Evolutionary conservation across 2,329 filamentous ascomycete species (phyloP), one percentile per base, ranked within the genome.

Genomic region (Domatiomyces catenatus): DNA sequence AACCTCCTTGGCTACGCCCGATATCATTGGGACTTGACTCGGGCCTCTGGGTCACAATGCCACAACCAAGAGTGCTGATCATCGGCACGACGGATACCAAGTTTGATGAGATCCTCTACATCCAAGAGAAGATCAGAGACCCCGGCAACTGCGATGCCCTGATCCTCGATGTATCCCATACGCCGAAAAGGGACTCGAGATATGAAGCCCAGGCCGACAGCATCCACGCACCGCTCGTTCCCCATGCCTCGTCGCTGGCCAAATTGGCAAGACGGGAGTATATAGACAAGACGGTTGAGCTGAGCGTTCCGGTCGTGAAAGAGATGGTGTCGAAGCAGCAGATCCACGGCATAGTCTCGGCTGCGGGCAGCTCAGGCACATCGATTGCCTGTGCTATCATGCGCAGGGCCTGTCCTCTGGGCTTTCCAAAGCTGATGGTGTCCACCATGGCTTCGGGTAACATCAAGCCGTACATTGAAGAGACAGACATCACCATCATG

Each of bases 361-460:
- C 79, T 0, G 82, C 79, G 6, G 82, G 82, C 0, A 81, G 77
- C 0, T 74, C 77, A 19, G 78, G 79, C 0, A 84, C 81, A 0
- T 74, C 75, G 2, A 69, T 85, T 8, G 74, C 75, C 0, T 71
- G 80, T 0, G 66, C 73, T 0, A 72, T 79, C 0, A 84, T 86
- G 80, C 70, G 77, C 12, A 65, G 73, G 1, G 73, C 70, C 0
- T 60, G 57, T 50, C 81, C 81, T 0, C 69, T 85, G 10, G 80
- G 80, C 0, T 75, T 86, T 48, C 82, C 83, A 0, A 86, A 86
- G 59, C 57, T 86, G 44, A 80, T 86, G 48, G 77, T 85, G 2
- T 82, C 77, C 19, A 86, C 83, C 0, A 76, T 85, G 57, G 81
- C 81, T 0, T 81, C 77, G 28, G 80, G 81, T 2, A 77, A 86